phyloP scores from a whole-genome alignment of 2,329 filamentous ascomycete genomes.

The Fusarium globosum region DNA sequence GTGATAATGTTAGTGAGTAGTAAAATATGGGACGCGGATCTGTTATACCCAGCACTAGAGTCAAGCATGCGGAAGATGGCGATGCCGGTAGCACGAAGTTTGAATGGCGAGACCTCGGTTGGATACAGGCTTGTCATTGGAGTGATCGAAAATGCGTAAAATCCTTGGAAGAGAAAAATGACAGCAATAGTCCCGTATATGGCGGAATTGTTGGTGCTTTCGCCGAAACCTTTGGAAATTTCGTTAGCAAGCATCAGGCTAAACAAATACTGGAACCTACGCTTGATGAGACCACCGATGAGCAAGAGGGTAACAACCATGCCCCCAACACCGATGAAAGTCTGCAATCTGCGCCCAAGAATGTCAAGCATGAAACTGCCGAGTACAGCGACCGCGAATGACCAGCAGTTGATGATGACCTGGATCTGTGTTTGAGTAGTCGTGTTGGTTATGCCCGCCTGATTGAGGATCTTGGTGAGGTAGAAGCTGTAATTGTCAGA shows the following conservation, averaged over 20 bases:
- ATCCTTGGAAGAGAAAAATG: neutral
- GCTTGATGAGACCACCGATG: neutral
- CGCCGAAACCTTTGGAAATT: neutral
- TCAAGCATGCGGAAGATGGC: slow-evolving; percentile 8
- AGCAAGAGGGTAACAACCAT: neutral
- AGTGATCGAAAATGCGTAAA: neutral
- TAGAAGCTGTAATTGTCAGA: neutral
- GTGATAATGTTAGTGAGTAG: neutral
- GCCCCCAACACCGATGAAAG: neutral
- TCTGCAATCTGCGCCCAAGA: neutral
- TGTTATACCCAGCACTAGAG: neutral
- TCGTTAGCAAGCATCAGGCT: neutral
- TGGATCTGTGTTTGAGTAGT: neutral
- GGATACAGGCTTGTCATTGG: slow-evolving; percentile 6
- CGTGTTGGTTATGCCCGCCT: neutral
- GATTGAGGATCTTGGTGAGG: neutral
- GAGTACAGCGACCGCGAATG: neutral
- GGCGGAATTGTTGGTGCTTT: neutral
- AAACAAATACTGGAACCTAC: neutral
- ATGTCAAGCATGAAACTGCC: slow-evolving; percentile 1
- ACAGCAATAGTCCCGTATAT: neutral
- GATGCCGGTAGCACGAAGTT: neutral
- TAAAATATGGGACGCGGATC: no score
- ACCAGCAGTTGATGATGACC: slow-evolving; percentile 1
- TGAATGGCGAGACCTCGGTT: neutral